A percentile compares a stretch with the other conserved stretches of the same genome.
Conservation (phyloP, 306 rosid species). For the Fragaria ananassa region DNA sequence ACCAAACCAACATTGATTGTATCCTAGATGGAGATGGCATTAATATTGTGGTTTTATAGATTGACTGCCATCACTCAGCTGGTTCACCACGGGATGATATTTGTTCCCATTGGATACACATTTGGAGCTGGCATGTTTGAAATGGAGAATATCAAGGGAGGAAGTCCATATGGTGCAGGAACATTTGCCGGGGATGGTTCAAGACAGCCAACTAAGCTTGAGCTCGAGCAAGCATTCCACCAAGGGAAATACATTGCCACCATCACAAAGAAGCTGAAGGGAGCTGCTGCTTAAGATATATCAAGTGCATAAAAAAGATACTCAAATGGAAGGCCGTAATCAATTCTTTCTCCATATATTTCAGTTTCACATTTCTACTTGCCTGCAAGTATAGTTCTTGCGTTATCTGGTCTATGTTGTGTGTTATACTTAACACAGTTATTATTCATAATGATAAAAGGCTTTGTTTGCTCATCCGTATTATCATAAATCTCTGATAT, state of each 20-base stretch:
- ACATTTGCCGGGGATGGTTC: slow-evolving; percentile 91
- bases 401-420: slow-evolving; percentile 29
- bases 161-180: slow-evolving; percentile 97
- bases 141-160: slow-evolving; percentile 92
- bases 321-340: slow-evolving; percentile 31
- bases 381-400: slow-evolving; percentile 42
- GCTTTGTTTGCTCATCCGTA: slow-evolving; percentile 26
- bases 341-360: slow-evolving; percentile 41
- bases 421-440: slow-evolving; percentile 46
- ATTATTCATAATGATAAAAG: slow-evolving; percentile 32
- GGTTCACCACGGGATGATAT: slow-evolving; percentile 91
- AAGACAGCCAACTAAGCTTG: slow-evolving; percentile 76
- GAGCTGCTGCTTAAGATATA: slow-evolving; percentile 42
- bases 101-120: slow-evolving; percentile 87
- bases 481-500: neutral
- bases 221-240: slow-evolving; percentile 85
- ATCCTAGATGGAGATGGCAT: neutral
- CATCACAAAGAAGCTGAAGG: slow-evolving; percentile 93
- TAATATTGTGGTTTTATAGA: slow-evolving; percentile 34
- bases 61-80: slow-evolving; percentile 95
- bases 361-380: slow-evolving; percentile 36
- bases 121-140: slow-evolving; percentile 95
- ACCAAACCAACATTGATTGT: neutral
- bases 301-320: slow-evolving; percentile 22
- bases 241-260: slow-evolving; percentile 85